Evolutionary conservation across 73 alveolate genomes (phyloP).

Genomic region (Paramecium primaurelia): DNA sequence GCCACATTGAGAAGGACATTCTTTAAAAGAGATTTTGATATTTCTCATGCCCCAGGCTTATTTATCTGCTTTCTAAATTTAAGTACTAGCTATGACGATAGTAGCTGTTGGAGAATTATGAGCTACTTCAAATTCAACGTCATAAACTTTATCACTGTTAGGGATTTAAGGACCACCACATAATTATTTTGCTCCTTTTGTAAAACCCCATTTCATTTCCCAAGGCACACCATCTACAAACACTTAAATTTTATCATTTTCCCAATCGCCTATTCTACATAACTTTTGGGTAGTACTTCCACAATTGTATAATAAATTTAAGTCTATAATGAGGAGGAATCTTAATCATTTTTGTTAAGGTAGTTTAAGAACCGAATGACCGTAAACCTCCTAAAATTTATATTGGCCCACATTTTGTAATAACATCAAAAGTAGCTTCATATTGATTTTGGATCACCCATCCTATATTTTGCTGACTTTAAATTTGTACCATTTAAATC

Average conservation of each 20-base stretch:
- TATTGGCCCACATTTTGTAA: constrained; percentile 8
- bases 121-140: constrained; percentile 37
- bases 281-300: constrained; percentile 21
- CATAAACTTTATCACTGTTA: constrained; percentile 38
- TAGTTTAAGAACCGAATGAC: not conserved
- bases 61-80: not conserved
- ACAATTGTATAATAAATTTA: not conserved
- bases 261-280: constrained; percentile 40
- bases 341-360: constrained; percentile 17
- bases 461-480: not conserved
- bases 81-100: not conserved
- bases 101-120: constrained; percentile 41
- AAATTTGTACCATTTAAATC: not conserved
- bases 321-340: constrained; percentile 46
- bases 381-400: not conserved
- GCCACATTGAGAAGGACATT: constrained; percentile 38
- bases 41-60: constrained; percentile 41
- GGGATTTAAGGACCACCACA: constrained; percentile 16
- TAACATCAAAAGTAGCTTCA: constrained; percentile 2
- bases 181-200: constrained; percentile 17
- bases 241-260: not conserved
- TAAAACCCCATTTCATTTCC: constrained; percentile 47
- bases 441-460: constrained; percentile 23
- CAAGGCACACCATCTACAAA: constrained; percentile 44
- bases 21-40: not conserved